Evolutionary conservation across 78 protist species (phyloP), one percentile per base, ranked within the genome.

Genomic region (Planoprotostelium fungivorum): DNA sequence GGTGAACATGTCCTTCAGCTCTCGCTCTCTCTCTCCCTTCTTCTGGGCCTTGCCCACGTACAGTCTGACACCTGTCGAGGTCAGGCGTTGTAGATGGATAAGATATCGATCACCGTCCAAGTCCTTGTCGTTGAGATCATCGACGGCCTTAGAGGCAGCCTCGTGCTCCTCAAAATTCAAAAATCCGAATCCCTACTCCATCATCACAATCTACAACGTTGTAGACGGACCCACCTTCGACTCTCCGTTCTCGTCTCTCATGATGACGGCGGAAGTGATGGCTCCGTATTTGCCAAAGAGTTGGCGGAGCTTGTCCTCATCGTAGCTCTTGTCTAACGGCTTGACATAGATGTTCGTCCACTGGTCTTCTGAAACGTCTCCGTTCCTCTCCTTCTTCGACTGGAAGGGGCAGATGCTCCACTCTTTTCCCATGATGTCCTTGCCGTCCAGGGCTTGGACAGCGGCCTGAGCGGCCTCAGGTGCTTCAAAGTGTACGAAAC

Each of bases 311-410:
- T 88, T 73, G 63, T 96, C 99, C 85, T 95, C 98, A 90, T 95
- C 95, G 85, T 98, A 63, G 34, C 35, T 31, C 91, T 97, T 98
- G 86, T 97, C 98, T 73, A 99, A 93, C 94, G 97, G 96, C 96
- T 98, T 98, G 91, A 99, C 92, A 97, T 98, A 99, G 63, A 98
- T 92, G 96, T 99, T 99, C 38, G 31, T 51, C 34, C 98, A 89
- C 86, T 96, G 86, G 31, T 95, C 97, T 1, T 86, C 91, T 36
- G 51, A 31, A 23, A 84, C 88, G 28, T 88, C 91, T 25, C 31
- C 16, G 73, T 16, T 51, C 38, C 99, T 93, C 90, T 98, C 97
- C 86, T 86, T 88, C 37, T 91, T 90, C 23, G 98, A 92, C 83
- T 92, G 88, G 96, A 97, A 98, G 84, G 90, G 94, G 36, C 95